phyloP scores from a whole-genome alignment of 202 grass and related monocot species.

The Dendrocalamus latiflorus region DNA sequence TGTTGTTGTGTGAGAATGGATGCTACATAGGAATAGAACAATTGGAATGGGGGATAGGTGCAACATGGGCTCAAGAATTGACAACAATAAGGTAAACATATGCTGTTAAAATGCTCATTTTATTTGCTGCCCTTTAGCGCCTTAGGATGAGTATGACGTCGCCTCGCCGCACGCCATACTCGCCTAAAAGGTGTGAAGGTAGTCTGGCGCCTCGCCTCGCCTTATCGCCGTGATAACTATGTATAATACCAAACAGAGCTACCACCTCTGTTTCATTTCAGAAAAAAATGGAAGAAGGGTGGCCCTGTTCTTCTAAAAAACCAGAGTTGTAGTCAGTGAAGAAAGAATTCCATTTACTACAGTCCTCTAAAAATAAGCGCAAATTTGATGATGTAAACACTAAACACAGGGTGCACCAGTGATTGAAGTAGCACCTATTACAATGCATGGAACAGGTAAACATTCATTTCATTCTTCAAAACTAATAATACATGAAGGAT shows the following conservation, averaged over 20 bases:
- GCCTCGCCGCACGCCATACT: too few relatives aligned
- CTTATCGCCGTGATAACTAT: too few relatives aligned
- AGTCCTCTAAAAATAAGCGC: background rate
- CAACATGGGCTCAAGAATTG: too few relatives aligned
- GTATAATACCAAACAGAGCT: background rate
- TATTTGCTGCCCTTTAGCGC: too few relatives aligned
- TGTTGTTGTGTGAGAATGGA: too few relatives aligned
- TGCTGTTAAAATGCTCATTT: too few relatives aligned
- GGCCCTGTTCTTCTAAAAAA: background rate
- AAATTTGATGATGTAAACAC: background rate
- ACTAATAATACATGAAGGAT: background rate
- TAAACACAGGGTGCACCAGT: background rate
- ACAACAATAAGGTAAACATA: too few relatives aligned
- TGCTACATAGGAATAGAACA: too few relatives aligned
- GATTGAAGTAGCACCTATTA: background rate
- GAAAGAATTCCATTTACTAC: background rate
- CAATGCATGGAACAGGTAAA: slow-evolving; percentile 3
- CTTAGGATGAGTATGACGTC: too few relatives aligned
- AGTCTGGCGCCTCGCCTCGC: too few relatives aligned
- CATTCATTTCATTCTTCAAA: background rate
- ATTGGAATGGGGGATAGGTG: too few relatives aligned
- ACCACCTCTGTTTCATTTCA: background rate
- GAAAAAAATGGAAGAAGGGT: background rate
- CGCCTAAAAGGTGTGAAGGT: too few relatives aligned
- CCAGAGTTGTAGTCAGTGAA: background rate